Conservation (phyloP, 2,329 filamentous ascomycete species). For the Raffaelea albimanens region DNA sequence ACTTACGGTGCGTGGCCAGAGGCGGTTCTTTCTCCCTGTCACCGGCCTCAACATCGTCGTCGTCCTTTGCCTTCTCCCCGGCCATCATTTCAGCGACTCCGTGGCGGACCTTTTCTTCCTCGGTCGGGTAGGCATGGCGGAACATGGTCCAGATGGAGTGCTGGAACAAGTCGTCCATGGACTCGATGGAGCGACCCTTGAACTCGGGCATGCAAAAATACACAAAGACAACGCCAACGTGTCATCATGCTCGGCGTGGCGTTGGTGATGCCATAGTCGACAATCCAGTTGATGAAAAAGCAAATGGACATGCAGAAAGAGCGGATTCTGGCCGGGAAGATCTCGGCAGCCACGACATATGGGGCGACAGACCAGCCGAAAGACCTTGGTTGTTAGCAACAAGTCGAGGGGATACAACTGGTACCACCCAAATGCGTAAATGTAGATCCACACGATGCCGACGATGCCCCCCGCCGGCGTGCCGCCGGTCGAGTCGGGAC, state of each 20-base stretch:
- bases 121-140: constrained; percentile 26
- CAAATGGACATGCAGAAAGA: constrained; percentile 20
- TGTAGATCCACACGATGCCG: constrained; percentile 26
- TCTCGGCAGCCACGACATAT: constrained; percentile 21
- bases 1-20: too few relatives aligned
- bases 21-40: too few relatives aligned
- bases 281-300: constrained; percentile 24
- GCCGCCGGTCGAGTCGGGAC: constrained; percentile 18
- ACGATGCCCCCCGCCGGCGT: constrained; percentile 28
- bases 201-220: constrained; percentile 33
- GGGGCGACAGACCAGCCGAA: constrained; percentile 19
- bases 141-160: constrained; percentile 29
- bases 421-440: constrained; percentile 18
- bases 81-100: constrained; percentile 7
- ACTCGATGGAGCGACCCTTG: constrained; percentile 38
- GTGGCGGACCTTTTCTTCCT: constrained; percentile 12
- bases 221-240: constrained; percentile 19
- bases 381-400: constrained; percentile 9
- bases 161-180: constrained; percentile 37
- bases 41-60: too few relatives aligned
- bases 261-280: constrained; percentile 21
- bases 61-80: neutral
- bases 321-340: constrained; percentile 23
- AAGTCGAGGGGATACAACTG: too few relatives aligned
- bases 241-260: constrained; percentile 26